Conservation (phyloP, 225 moss, liverwort and hornwort genomes). For the Anthoceros angustus region DNA sequence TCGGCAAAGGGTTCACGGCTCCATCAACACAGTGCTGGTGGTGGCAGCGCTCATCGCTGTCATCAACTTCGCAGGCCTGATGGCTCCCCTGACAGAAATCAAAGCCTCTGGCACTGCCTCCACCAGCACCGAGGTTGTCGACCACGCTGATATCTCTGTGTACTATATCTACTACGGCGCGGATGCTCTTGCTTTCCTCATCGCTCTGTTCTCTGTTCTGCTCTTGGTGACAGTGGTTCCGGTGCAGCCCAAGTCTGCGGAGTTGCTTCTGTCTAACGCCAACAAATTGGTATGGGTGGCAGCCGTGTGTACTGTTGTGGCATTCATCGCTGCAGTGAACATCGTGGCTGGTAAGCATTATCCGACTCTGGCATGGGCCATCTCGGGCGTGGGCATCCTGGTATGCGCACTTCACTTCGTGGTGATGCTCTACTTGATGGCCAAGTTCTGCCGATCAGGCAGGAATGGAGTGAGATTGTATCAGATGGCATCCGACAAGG, state of each 20-base stretch:
- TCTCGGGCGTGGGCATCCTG: background rate
- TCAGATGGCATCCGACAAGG: background rate
- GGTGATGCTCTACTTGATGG: background rate
- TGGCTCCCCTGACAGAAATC: background rate
- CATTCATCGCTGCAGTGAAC: background rate
- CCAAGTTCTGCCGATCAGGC: slow-evolving; percentile 2
- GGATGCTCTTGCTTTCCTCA: slow-evolving; percentile 1
- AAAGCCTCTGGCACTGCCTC: background rate
- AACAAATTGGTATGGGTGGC: background rate
- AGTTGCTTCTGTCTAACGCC: background rate
- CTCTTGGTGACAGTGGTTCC: background rate
- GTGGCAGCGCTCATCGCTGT: background rate
- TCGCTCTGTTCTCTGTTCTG: background rate
- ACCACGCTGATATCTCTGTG: background rate
- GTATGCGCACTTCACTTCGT: background rate
- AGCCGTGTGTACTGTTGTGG: background rate
- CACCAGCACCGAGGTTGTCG: background rate
- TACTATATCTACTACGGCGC: background rate
- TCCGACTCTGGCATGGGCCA: background rate
- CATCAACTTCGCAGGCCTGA: background rate
- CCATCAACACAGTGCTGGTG: background rate
- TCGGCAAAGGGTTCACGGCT: background rate
- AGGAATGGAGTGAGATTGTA: background rate
- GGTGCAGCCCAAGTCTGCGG: background rate
- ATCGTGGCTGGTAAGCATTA: background rate